Conservation (phyloP, 352 stramenopile species). For the Pythium grandisporangium region DNA sequence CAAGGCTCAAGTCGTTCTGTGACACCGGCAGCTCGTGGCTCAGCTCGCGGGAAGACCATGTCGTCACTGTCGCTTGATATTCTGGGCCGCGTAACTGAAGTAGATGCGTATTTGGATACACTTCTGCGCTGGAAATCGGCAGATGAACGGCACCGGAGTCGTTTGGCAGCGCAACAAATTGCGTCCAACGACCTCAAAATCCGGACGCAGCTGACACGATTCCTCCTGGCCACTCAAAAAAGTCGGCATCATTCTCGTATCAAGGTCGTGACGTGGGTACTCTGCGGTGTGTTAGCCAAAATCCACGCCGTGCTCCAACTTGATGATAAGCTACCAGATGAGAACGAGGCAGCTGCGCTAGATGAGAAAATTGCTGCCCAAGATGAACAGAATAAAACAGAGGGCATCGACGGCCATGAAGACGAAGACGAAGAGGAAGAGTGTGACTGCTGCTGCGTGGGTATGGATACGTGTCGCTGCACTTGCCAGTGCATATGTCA, state of each 20-base stretch:
- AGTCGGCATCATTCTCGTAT: constrained; percentile 73
- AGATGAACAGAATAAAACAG: constrained; percentile 9
- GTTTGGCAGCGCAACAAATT: constrained; percentile 64
- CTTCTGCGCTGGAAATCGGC: constrained; percentile 52
- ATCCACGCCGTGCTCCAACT: constrained; percentile 64
- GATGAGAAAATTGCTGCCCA: constrained; percentile 1
- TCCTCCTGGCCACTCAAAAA: constrained; percentile 58
- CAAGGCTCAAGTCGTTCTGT: not conserved
- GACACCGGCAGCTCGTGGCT: not conserved
- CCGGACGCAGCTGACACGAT: constrained; percentile 70
- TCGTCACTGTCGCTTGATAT: constrained; percentile 73
- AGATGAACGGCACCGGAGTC: constrained; percentile 16
- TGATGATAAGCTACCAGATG: constrained; percentile 56
- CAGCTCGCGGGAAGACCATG: constrained; percentile 11
- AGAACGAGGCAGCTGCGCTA: constrained; percentile 3
- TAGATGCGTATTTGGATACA: constrained; percentile 81
- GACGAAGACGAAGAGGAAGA: constrained; percentile 33
- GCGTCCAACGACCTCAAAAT: constrained; percentile 68
- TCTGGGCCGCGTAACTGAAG: constrained; percentile 68
- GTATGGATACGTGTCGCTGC: constrained; percentile 19
- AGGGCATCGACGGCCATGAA: no score
- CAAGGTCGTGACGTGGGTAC: constrained; percentile 81
- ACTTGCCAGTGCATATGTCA: constrained; percentile 75
- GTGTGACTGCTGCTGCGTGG: constrained; percentile 32
- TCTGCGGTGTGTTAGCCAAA: constrained; percentile 81